Conservation (phyloP, 1,139 yeast species). For the Pichia sp. region DNA sequence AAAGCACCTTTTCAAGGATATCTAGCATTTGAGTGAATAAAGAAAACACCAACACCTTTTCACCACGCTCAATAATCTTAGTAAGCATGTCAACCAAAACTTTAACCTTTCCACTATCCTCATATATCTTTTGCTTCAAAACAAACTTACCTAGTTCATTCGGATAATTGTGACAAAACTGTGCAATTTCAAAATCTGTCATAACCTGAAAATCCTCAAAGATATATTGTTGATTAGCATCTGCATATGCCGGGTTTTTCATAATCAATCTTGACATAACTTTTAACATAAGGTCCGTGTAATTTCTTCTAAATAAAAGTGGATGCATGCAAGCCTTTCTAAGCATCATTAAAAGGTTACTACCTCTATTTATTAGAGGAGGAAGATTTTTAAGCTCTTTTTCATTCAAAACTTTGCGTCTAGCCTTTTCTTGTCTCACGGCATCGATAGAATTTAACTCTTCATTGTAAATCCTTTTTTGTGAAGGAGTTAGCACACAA, state of each 20-base stretch:
- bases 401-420: slow-evolving; percentile 39
- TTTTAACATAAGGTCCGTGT: slow-evolving; percentile 48
- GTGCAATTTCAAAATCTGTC: slow-evolving; percentile 85
- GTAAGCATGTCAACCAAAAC: slow-evolving; percentile 57
- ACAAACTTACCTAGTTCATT: slow-evolving; percentile 52
- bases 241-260: slow-evolving; percentile 72
- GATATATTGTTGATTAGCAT: slow-evolving; percentile 71
- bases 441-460: slow-evolving; percentile 49
- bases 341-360: slow-evolving; percentile 63
- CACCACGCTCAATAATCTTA: slow-evolving; percentile 51
- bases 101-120: slow-evolving; percentile 73
- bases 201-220: slow-evolving; percentile 94
- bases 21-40: slow-evolving; percentile 90
- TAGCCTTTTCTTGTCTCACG: slow-evolving; percentile 49
- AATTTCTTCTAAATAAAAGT: slow-evolving; percentile 58
- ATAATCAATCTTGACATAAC: slow-evolving; percentile 75
- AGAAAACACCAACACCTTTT: slow-evolving; percentile 79
- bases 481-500: slow-evolving; percentile 54
- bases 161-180: slow-evolving; percentile 70
- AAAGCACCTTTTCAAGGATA: slow-evolving; percentile 72
- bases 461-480: slow-evolving; percentile 54
- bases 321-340: slow-evolving; percentile 79
- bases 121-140: slow-evolving; percentile 55
- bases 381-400: slow-evolving; percentile 34
- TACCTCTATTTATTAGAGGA: slow-evolving; percentile 31